Conservation (phyloP, 176 grass and related monocot genomes). For the Musa itinerans region DNA sequence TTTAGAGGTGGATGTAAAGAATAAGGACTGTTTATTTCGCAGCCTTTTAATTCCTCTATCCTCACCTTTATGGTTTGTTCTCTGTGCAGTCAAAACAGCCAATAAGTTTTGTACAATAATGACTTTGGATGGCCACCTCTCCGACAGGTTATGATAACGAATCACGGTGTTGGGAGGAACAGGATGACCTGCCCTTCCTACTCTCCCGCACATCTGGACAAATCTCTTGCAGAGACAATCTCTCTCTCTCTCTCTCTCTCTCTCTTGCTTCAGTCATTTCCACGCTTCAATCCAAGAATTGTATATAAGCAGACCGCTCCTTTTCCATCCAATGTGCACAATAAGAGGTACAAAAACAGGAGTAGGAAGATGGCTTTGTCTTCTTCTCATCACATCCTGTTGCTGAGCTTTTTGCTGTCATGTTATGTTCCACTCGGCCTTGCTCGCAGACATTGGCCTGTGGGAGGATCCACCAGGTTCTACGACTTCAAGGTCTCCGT, state of each 20-base stretch:
- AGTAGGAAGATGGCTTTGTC: not conserved
- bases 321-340: not conserved
- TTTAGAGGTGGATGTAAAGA: not conserved
- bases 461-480: slow-evolving; percentile 16
- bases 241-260: not conserved
- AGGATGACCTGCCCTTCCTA: slow-evolving; percentile 4
- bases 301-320: not conserved
- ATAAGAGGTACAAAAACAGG: not conserved
- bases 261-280: not conserved
- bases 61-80: not conserved
- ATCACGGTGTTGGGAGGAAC: slow-evolving; percentile 4
- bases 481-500: slow-evolving; percentile 15
- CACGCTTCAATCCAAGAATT: not conserved
- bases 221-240: not conserved
- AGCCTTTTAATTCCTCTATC: not conserved
- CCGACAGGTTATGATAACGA: slow-evolving; percentile 9
- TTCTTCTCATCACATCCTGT: not conserved
- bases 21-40: not conserved
- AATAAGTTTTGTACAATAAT: not conserved
- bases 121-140: not conserved
- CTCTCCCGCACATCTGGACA: not conserved
- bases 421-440: not conserved
- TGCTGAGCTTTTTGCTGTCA: not conserved
- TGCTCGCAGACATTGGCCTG: not conserved
- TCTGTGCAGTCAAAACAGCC: not conserved